Conservation (phyloP, 139 green algal genomes). For the Edaphochlamys debaryana region DNA sequence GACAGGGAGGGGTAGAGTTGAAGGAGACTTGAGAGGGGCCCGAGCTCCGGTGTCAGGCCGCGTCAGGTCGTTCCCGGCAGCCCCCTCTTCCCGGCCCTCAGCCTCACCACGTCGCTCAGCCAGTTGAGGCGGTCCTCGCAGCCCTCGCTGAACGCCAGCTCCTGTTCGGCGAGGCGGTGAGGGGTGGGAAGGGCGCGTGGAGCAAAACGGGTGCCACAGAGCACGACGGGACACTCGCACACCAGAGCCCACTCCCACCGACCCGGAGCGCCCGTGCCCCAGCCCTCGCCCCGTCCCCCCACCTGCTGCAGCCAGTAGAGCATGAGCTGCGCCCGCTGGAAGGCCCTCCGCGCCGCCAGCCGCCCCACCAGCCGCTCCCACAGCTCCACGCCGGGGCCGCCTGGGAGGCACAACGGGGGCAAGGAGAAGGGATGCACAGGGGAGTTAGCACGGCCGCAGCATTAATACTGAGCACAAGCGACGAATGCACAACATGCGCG, state of each 20-base stretch:
- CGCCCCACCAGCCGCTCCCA: conserved; percentile 42
- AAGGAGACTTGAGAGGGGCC: too few species aligned
- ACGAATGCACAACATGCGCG: too few species aligned
- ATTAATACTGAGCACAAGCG: too few species aligned
- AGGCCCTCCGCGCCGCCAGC: conserved; percentile 23
- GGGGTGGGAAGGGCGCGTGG: too few species aligned
- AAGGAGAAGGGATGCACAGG: not conserved
- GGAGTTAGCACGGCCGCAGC: too few species aligned
- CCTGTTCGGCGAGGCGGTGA: too few species aligned
- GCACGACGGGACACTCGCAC: too few species aligned
- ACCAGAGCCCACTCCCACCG: too few species aligned
- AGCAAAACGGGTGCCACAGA: too few species aligned
- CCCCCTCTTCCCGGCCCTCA: not conserved
- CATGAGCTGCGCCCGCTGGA: conserved; percentile 52
- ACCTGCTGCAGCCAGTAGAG: conserved; percentile 54
- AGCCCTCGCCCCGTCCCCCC: too few species aligned
- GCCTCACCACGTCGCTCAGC: conserved; percentile 44
- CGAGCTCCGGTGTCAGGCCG: not conserved
- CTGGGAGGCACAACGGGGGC: too few species aligned
- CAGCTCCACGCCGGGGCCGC: conserved; percentile 23
- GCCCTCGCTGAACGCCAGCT: conserved; percentile 53
- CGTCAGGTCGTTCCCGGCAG: not conserved
- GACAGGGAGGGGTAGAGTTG: not conserved
- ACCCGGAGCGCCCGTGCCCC: too few species aligned
- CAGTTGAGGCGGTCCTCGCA: conserved; percentile 42